phyloP scores from a whole-genome alignment of 192 early-diverging fungal species.

The Paraglomus brasilianum region DNA sequence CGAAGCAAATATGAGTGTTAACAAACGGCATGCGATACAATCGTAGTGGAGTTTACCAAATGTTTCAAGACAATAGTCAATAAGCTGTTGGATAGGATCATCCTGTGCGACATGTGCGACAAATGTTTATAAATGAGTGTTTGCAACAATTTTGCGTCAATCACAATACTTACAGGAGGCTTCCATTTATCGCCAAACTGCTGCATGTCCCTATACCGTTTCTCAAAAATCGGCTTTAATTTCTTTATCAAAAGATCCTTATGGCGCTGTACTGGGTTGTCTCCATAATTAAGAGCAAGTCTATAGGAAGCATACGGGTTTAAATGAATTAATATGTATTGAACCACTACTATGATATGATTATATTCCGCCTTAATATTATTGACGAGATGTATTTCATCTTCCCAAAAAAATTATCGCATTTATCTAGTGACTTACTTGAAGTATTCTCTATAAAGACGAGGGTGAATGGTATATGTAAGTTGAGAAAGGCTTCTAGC shows the following conservation, averaged over 20 bases:
- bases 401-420: too few relatives aligned
- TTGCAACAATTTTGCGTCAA: too few relatives aligned
- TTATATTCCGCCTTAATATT: too few relatives aligned
- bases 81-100: neutral
- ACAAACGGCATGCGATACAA: neutral
- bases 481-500: neutral
- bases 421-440: too few relatives aligned
- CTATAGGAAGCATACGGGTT: too few relatives aligned
- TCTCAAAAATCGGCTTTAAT: neutral
- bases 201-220: neutral
- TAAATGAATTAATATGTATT: too few relatives aligned
- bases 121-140: too few relatives aligned
- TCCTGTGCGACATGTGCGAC: neutral
- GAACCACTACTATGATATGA: too few relatives aligned
- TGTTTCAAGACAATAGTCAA: neutral
- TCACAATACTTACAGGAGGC: neutral
- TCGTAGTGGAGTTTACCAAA: neutral
- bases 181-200: neutral
- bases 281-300: neutral
- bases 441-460: neutral
- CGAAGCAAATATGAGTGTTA: neutral
- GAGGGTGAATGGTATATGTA: neutral
- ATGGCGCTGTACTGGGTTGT: neutral
- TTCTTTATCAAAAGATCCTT: conserved; percentile 3
- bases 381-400: too few relatives aligned